These are phyloP conservation scores for Globisporangium mamillatum DNA, from an alignment of 352 stramenopile genomes.

Conservation along the genomic window DNA sequence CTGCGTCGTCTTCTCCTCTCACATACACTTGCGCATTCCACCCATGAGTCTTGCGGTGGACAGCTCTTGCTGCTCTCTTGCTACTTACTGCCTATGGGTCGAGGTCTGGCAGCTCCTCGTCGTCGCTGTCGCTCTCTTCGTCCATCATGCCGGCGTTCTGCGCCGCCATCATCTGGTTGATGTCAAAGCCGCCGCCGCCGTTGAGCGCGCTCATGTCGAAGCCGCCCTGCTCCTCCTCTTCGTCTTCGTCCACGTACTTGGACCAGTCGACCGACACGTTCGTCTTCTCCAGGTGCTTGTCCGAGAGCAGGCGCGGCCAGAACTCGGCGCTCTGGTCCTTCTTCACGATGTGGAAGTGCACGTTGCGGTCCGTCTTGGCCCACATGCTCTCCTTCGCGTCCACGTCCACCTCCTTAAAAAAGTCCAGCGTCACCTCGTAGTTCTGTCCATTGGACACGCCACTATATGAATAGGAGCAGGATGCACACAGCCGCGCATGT, in stretches of 20 bases:
- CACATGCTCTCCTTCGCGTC: slow-evolving; percentile 92
- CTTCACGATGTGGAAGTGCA: slow-evolving; percentile 97
- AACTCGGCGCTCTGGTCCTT: slow-evolving; percentile 93
- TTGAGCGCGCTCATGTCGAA: slow-evolving; percentile 88
- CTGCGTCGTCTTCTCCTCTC: background rate
- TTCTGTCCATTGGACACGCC: slow-evolving; percentile 90
- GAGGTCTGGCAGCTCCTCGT: slow-evolving; percentile 84
- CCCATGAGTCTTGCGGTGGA: background rate
- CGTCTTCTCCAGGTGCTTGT: slow-evolving; percentile 97
- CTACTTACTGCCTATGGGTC: slow-evolving; percentile 49
- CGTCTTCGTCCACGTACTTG: slow-evolving; percentile 97
- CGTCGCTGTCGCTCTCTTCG: slow-evolving; percentile 66
- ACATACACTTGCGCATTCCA: background rate
- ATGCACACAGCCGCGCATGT: background rate
- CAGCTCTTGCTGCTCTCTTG: background rate
- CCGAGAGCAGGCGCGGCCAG: slow-evolving; percentile 94
- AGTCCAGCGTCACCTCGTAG: slow-evolving; percentile 94
- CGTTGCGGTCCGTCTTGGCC: slow-evolving; percentile 92
- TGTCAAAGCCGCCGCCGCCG: slow-evolving; percentile 92
- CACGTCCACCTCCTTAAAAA: slow-evolving; percentile 93
- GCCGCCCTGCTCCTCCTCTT: slow-evolving; percentile 87
- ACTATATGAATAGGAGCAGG: slow-evolving; percentile 23
- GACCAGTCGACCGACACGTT: slow-evolving; percentile 96
- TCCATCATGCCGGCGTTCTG: slow-evolving; percentile 81
- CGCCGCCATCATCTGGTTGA: slow-evolving; percentile 92